These are phyloP conservation scores for Aspergillus sclerotioniger DNA, from an alignment of 495 filamentous ascomycete genomes.

Conservation along the genomic window DNA sequence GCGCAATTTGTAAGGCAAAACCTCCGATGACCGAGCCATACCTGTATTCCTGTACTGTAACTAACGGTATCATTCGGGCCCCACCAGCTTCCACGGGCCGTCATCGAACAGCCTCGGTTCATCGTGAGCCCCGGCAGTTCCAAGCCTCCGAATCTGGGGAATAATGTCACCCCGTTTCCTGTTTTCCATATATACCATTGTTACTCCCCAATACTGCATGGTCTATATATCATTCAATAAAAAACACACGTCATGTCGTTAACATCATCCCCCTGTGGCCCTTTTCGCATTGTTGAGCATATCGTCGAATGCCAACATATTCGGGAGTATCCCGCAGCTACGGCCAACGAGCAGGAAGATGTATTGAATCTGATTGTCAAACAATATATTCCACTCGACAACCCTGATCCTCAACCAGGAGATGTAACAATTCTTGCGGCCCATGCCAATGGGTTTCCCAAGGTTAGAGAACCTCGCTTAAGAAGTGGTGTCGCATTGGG, in stretches of 20 bases:
- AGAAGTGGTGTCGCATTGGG: conserved; percentile 3
- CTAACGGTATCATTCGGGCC: no score
- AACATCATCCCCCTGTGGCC: conserved; percentile 15
- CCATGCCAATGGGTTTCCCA: conserved; percentile 89
- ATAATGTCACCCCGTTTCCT: neutral
- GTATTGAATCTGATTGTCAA: conserved; percentile 69
- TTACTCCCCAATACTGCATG: neutral
- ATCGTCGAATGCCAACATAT: conserved; percentile 64
- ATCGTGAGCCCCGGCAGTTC: neutral
- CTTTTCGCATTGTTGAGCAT: conserved; percentile 61
- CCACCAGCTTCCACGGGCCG: neutral
- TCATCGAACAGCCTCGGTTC: neutral
- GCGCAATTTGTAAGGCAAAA: no score
- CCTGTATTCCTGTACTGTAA: no score
- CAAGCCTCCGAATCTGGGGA: neutral
- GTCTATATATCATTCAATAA: neutral
- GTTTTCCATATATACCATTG: neutral
- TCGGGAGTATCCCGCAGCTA: conserved; percentile 67
- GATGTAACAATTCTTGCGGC: conserved; percentile 82
- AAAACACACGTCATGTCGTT: conserved; percentile 19
- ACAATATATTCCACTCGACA: conserved; percentile 75
- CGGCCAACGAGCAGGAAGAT: conserved; percentile 59
- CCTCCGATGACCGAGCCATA: no score
- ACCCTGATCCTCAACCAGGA: conserved; percentile 59
- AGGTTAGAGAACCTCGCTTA: conserved; percentile 45